Conservation (phyloP, 73 alveolate species). For the Paramecium sonneborni region DNA sequence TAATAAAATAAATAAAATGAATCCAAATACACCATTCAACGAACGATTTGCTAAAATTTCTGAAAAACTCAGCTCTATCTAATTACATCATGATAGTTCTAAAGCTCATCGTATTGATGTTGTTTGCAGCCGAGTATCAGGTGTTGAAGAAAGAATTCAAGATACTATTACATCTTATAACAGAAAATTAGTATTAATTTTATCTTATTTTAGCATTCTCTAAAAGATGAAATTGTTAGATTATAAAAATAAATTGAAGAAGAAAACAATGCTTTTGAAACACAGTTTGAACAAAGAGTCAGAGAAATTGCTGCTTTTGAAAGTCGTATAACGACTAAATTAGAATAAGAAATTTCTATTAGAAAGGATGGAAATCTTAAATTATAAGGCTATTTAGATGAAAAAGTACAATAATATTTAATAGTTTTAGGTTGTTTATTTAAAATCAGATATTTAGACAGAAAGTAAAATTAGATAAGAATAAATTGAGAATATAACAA, state of each 20-base stretch:
- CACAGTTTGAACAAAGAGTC: conserved; percentile 56
- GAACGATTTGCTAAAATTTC: conserved; percentile 66
- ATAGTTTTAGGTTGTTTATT: conserved; percentile 40
- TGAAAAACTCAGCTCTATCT: conserved; percentile 60
- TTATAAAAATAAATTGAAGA: conserved; percentile 65
- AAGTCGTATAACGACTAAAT: conserved; percentile 55
- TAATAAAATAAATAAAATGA: conserved; percentile 51
- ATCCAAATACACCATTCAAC: conserved; percentile 67
- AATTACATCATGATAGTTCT: conserved; percentile 55
- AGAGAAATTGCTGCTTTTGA: conserved; percentile 69
- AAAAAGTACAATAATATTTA: conserved; percentile 3
- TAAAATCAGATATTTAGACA: conserved; percentile 64
- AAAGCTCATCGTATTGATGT: conserved; percentile 64
- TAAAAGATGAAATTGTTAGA: conserved; percentile 62
- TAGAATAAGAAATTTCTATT: conserved; percentile 58
- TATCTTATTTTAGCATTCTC: conserved; percentile 29
- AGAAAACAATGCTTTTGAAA: conserved; percentile 56
- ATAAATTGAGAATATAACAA: conserved; percentile 55
- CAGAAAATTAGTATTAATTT: conserved; percentile 22
- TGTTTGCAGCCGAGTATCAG: conserved; percentile 50
- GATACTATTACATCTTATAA: conserved; percentile 53
- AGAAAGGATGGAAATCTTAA: conserved; percentile 67
- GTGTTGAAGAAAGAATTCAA: conserved; percentile 57
- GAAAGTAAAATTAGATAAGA: conserved; percentile 67
- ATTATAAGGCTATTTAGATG: conserved; percentile 60